A percentile compares a stretch with the other conserved stretches of the same genome.
phyloP scores from a whole-genome alignment of 805 yeast genomes.

The Teunomyces aglyptinius region DNA sequence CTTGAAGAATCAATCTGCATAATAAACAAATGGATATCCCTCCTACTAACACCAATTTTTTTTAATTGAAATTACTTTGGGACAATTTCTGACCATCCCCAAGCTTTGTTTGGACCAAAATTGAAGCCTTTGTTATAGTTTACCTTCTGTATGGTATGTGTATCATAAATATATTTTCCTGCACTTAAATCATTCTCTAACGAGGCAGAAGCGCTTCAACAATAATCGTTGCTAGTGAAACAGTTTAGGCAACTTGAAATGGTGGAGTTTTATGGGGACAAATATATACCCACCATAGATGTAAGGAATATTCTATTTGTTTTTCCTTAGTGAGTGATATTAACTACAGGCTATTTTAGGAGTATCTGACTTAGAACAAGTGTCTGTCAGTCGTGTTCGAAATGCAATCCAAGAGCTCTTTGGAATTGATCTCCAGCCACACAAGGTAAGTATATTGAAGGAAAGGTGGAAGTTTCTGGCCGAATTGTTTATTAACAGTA shows the following conservation, averaged over 20 bases:
- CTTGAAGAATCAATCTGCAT: slow-evolving; percentile 38
- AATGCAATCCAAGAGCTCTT: slow-evolving; percentile 71
- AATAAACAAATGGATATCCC: not conserved
- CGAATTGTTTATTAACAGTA: slow-evolving; percentile 15
- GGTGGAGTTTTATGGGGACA: slow-evolving; percentile 20
- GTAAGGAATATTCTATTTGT: slow-evolving; percentile 33
- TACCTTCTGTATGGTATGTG: slow-evolving; percentile 1
- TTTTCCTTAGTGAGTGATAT: slow-evolving; percentile 7
- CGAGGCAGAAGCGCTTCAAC: no score
- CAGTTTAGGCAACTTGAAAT: not conserved
- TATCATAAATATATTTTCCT: slow-evolving; percentile 3
- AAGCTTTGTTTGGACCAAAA: not conserved
- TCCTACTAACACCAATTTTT: not conserved
- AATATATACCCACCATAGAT: slow-evolving; percentile 63
- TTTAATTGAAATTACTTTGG: not conserved
- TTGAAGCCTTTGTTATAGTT: not conserved
- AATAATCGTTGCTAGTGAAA: not conserved
- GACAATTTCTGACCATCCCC: not conserved
- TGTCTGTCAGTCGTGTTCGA: slow-evolving; percentile 70
- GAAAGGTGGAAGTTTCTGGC: not conserved
- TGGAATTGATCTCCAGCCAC: slow-evolving; percentile 48
- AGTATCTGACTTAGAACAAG: slow-evolving; percentile 65
- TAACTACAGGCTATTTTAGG: slow-evolving; percentile 62
- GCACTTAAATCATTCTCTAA: not conserved
- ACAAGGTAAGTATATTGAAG: slow-evolving; percentile 35